Base-by-base conservation (phyloP, 2,329 filamentous ascomycete species). In the Parascedosporium putredinis region DNA sequence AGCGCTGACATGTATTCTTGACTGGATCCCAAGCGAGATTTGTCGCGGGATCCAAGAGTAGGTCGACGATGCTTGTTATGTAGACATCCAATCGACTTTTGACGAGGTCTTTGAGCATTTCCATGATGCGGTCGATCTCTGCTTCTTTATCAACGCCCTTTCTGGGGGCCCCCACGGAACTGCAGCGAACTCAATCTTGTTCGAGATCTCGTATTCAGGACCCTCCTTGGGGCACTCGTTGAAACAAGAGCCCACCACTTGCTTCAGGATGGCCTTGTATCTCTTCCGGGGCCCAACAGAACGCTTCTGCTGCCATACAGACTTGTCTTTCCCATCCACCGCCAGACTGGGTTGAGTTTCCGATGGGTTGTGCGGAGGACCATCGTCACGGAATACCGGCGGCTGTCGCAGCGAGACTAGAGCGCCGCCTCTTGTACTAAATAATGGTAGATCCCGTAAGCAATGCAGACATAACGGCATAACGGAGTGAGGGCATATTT, bases 231-330 rank as follows among this genome's bases (percentile, higher is more conserved):
- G 56, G 9, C 59, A 34, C 4, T 62, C 60, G 3, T 55, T 59
- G 46, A 70, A 70, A 4, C 65, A 59, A 0, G 55, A 58, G 0
- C 67, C 67, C 4, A 67, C 60, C 6, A 70, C 60, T 53, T 69
- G 66, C 50, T 70, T 70, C 62, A 69, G 62, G 42, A 67, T 55
- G 25, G 59, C 60, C 38, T 67, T 67, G 57, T 64, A 65, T 31
- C 63, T 59, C 51, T 66, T 67, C 2, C 47, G 55, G 8, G 43
- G 12, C 5, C 36, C 23, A 34, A 14, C 10, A 8, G 47, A 24
- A 4, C 20, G 12, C 10, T 49, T 10, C 34, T 49, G 24, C 38
- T n/a, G n/a, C 36, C 23, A 23, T 25, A 31, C n/a, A 18, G 23
- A n/a, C 47, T 22, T 23, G 8, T 16, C 23, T 22, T 8, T 43